A percentile compares a stretch with the other conserved stretches of the same genome.
phyloP scores from a whole-genome alignment of 2,329 filamentous ascomycete species.

The Cladosporium colombiae region DNA sequence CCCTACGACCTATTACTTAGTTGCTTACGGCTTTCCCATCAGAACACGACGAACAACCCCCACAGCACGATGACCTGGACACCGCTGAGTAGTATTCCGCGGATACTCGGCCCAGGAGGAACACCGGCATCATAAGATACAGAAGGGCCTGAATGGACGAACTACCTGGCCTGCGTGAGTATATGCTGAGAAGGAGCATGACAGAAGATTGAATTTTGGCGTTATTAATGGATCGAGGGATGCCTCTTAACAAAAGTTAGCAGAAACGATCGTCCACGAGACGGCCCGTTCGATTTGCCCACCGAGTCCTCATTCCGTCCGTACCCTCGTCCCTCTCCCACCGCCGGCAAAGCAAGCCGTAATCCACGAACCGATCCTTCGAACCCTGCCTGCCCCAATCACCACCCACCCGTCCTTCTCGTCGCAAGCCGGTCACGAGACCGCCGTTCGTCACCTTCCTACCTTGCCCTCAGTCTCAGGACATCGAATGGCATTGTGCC shows the following conservation, averaged over 20 bases:
- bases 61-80: conserved; percentile 91
- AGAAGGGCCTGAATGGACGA: conserved; percentile 1
- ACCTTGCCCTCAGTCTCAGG: neutral
- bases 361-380: conserved; percentile 16
- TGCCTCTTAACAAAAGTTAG: conserved; percentile 21
- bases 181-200: conserved; percentile 7
- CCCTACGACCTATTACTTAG: conserved; percentile 3
- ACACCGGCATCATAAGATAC: conserved; percentile 3
- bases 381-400: conserved; percentile 1
- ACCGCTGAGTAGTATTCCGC: conserved; percentile 69
- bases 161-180: conserved; percentile 11
- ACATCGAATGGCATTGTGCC: neutral
- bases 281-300: conserved; percentile 14
- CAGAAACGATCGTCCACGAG: conserved; percentile 20
- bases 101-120: neutral
- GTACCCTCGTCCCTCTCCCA: conserved; percentile 9
- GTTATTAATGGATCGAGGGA: conserved; percentile 20
- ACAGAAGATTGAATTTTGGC: conserved; percentile 18
- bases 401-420: conserved; percentile 1
- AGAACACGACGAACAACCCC: conserved; percentile 70
- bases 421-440: conserved; percentile 16
- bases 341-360: conserved; percentile 14
- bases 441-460: conserved; percentile 7
- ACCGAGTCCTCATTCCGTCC: conserved; percentile 13
- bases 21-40: conserved; percentile 32